Evolutionary conservation across 768 basidiomycete genomes (phyloP), one percentile per base, ranked within the genome.

Genomic region (Macrocybe gigantea): DNA sequence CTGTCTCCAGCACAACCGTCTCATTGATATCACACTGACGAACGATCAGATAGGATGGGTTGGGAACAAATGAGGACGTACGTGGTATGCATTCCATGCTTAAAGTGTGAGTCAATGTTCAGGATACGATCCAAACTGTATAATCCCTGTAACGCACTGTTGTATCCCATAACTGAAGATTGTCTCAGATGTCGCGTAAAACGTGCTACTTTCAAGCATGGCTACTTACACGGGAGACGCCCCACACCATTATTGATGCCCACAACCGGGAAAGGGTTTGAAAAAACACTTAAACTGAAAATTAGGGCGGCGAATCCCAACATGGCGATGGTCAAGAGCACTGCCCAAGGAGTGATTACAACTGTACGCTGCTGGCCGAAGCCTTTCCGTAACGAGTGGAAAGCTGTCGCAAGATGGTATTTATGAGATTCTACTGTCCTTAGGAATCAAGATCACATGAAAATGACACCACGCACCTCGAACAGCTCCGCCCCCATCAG

Each of bases 11-110:
- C 29, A 83, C 62, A 22, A 80, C 62, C 14, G 65, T 59, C 54
- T 82, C 77, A 51, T 80, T 64, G 54, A 84, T 82, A 55, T 74
- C 67, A 58, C 82, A 83, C 80, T 83, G 58, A 12, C 6, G 33
- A 53, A 73, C 37, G 12, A 2, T 30, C 31, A 37, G 9, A 10
- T 46, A 38, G 44, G 30, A 36, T 43, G 30, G 33, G 12, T 22
- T n/a, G 7, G 11, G 31, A 29, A 7, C 30, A 47, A 34, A 51
- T n/a, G 30, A 32, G 15, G 10, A 55, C 68, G 44, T 50, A 82
- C 81, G 53, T 82, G 74, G 58, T 79, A 83, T 6, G 80, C 83
- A 58, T 85, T 84, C 83, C 83, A 85, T 5, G 83, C 83, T 84
- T 36, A 36, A 2, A 32, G 29, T 41, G n/a, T 8, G 22, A n/a